Base-by-base conservation (phyloP, 2,329 filamentous ascomycete genomes). In the Capronia americana region DNA sequence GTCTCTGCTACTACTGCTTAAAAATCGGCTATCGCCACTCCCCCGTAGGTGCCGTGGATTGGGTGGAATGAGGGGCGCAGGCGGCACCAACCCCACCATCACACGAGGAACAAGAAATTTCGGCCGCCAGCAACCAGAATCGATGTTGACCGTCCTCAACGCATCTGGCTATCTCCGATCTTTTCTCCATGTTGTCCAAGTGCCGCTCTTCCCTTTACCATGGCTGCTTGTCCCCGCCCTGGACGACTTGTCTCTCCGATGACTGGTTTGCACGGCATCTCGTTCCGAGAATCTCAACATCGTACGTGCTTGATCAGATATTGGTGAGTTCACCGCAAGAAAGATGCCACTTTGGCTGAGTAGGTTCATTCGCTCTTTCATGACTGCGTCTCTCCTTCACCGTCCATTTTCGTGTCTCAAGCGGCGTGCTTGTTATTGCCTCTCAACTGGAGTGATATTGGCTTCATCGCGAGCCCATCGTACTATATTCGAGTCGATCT, bases 251-350 rank as follows among this genome's bases (percentile, higher is more conserved):
- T 17, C 50, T 61, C 62, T 53, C 32, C 41, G 17, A 55, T 68
- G 62, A 68, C 54, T 68, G 66, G 66, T 50, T 59, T 65, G 66
- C 66, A 63, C 66, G 66, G 66, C 66, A 68, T 54, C 66, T 68
- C 41, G 23, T 65, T 57, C 66, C 62, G 62, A 61, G 53, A 23
- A 51, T 32, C 59, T 54, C 32, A 55, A 53, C 23, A 56, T 20
- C 8, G 26, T 2, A n/a, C 23, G 34, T 20, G 53, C 17, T 4
- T 20, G 20, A 8, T 41, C 28, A 24, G 38, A 34, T 23, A 48
- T 34, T 8, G 50, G 41, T 44, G 28, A 41, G 54, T 34, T 26
- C 41, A 32, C 55, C 51, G 32, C 50, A 57, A 26, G n/a, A 2
- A 4, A 23, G 12, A 51, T 51, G 20, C 23, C 24, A 4, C 20